phyloP scores from a whole-genome alignment of 805 yeast genomes.

The Kuraishia piskuri region DNA sequence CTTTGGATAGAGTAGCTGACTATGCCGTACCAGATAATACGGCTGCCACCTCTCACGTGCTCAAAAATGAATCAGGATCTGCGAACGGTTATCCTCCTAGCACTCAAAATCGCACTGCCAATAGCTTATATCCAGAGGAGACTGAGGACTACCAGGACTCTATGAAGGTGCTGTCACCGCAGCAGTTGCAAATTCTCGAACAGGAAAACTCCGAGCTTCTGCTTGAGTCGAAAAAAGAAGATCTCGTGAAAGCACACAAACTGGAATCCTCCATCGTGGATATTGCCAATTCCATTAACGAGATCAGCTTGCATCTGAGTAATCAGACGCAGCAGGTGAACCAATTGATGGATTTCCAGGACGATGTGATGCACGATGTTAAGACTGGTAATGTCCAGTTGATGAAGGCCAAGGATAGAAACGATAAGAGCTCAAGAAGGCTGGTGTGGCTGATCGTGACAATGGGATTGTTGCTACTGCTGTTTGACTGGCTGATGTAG shows the following conservation, averaged over 20 bases:
- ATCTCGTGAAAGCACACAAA: constrained; percentile 49
- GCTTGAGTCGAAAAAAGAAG: constrained; percentile 47
- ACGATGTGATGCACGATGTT: constrained; percentile 57
- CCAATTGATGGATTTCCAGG: constrained; percentile 56
- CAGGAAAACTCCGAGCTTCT: constrained; percentile 49
- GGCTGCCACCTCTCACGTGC: not conserved
- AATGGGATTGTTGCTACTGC: constrained; percentile 47
- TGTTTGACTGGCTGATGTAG: constrained; percentile 40
- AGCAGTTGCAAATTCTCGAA: constrained; percentile 50
- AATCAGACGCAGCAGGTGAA: constrained; percentile 66
- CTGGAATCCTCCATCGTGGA: constrained; percentile 61
- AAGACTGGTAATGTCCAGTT: constrained; percentile 64
- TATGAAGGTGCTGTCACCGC: constrained; percentile 28
- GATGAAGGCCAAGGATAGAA: constrained; percentile 56
- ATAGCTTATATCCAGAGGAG: constrained; percentile 13
- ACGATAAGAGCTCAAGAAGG: constrained; percentile 51
- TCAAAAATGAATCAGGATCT: not conserved
- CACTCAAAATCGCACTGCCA: not conserved
- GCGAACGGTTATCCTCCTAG: not conserved
- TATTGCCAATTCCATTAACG: constrained; percentile 66
- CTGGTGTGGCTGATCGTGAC: constrained; percentile 46
- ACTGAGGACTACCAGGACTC: constrained; percentile 27
- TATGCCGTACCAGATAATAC: not conserved
- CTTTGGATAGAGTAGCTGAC: constrained; percentile 13
- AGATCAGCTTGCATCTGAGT: constrained; percentile 62